Evolutionary conservation across 225 moss, liverwort and hornwort genomes (phyloP).

Genomic region (Lunularia cruciata): DNA sequence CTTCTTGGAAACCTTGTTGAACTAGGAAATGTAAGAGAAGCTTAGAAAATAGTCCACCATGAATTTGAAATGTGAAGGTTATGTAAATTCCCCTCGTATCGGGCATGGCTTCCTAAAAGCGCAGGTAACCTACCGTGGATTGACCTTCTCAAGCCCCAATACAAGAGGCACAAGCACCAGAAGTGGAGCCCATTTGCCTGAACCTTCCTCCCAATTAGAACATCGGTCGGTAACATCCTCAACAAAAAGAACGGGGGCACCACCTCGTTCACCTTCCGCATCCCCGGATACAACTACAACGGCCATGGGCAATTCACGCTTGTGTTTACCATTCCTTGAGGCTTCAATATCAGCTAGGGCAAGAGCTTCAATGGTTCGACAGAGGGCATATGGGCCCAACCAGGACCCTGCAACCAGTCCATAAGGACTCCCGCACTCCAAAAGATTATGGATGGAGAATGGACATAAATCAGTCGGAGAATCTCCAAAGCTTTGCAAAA

Average conservation of each 20-base stretch:
- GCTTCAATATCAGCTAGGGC: constrained; percentile 58
- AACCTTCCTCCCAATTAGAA: constrained; percentile 63
- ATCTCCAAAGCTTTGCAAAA: constrained; percentile 91
- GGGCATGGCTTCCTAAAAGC: background rate
- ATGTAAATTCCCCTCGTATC: no score
- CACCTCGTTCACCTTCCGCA: constrained; percentile 98
- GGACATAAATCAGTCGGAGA: constrained; percentile 54
- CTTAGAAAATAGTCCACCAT: no score
- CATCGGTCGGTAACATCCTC: constrained; percentile 83
- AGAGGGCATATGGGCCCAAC: constrained; percentile 96
- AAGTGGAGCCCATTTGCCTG: constrained; percentile 79
- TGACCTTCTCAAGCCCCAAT: constrained; percentile 97
- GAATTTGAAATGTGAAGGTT: no score
- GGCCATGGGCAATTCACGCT: constrained; percentile 78
- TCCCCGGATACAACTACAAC: constrained; percentile 96
- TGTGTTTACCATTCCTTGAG: constrained; percentile 50
- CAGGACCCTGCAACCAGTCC: constrained; percentile 87
- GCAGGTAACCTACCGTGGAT: constrained; percentile 66
- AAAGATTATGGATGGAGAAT: constrained; percentile 82
- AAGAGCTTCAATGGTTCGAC: constrained; percentile 90
- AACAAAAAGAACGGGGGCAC: constrained; percentile 90
- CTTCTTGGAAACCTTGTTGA: background rate
- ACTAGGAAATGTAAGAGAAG: no score
- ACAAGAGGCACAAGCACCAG: constrained; percentile 93
- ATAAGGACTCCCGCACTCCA: constrained; percentile 72